Base-by-base conservation (phyloP, 2,329 filamentous ascomycete species). In the Cadophora sp. region DNA sequence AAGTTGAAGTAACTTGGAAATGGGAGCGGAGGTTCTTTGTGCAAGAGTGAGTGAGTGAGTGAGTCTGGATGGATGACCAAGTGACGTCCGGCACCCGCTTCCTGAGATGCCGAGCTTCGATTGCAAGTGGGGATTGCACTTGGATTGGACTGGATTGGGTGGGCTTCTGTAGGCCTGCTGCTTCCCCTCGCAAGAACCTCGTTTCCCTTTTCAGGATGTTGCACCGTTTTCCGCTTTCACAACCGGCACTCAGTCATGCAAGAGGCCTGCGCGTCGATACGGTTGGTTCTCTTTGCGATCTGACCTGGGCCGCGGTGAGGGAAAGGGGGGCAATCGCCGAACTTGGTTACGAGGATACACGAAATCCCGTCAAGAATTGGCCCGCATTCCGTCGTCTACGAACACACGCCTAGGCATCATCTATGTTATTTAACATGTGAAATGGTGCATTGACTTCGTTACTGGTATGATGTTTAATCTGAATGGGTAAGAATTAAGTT, bases 101-200 rank as follows among this genome's bases (percentile, higher is more conserved):
- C 56, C 50, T 30, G 59, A 66, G 59, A 66, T 69, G 69, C 65
- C 69, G 67, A 69, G 67, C 62, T 62, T 58, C 41, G 59, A 59
- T n/a, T 27, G 18, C 27, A 55, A 18, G 30, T 45, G 14, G 13
- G 43, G 16, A 45, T 45, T 45, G 14, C n/a, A n/a, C n/a, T n/a
- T n/a, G n/a, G n/a, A n/a, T n/a, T n/a, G n/a, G n/a, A n/a, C n/a
- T n/a, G n/a, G n/a, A n/a, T n/a, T n/a, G n/a, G n/a, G n/a, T n/a
- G n/a, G n/a, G n/a, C n/a, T n/a, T n/a, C n/a, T n/a, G n/a, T n/a
- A n/a, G n/a, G n/a, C n/a, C n/a, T n/a, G n/a, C n/a, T n/a, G n/a
- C n/a, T n/a, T n/a, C n/a, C n/a, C 36, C 36, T 39, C 36, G 36
- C 36, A 39, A 39, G 8, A 39, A 39, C 36, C 36, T 64, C 50